Percentiles rank a stretch among this genome's conserved stretches.
Conservation (phyloP, 106 monocot genomes). For the Dioscorea alata region DNA sequence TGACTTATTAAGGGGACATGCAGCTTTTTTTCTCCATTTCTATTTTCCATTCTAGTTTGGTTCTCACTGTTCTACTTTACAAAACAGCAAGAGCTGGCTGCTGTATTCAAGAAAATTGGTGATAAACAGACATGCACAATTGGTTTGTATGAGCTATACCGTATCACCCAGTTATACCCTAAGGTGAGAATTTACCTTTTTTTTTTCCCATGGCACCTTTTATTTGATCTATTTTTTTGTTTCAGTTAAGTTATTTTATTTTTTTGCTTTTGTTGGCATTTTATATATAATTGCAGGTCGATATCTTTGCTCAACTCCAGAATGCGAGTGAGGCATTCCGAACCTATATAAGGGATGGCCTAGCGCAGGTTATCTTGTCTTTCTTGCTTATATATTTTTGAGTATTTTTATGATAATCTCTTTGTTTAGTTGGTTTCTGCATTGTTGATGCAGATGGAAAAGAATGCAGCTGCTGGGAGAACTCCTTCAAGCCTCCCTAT, state of each 20-base stretch:
- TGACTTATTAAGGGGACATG: no score
- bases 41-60: no score
- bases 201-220: background rate
- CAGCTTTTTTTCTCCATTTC: no score
- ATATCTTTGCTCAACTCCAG: constrained; percentile 96
- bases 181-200: constrained; percentile 43
- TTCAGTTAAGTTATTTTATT: background rate
- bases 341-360: constrained; percentile 93
- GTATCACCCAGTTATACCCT: constrained; percentile 91
- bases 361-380: constrained; percentile 57
- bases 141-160: constrained; percentile 90
- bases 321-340: constrained; percentile 99
- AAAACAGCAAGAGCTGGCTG: constrained; percentile 96
- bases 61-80: no score
- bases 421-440: background rate
- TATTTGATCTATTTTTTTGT: background rate
- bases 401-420: background rate
- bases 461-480: constrained; percentile 83
- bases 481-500: constrained; percentile 81
- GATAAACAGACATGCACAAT: constrained; percentile 97
- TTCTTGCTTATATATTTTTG: no score
- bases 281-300: constrained; percentile 46
- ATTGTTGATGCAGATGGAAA: constrained; percentile 75
- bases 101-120: constrained; percentile 98
- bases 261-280: background rate